These are phyloP conservation scores for Aspergillus conjunctus DNA, from an alignment of 495 filamentous ascomycete genomes.

Conservation along the genomic window DNA sequence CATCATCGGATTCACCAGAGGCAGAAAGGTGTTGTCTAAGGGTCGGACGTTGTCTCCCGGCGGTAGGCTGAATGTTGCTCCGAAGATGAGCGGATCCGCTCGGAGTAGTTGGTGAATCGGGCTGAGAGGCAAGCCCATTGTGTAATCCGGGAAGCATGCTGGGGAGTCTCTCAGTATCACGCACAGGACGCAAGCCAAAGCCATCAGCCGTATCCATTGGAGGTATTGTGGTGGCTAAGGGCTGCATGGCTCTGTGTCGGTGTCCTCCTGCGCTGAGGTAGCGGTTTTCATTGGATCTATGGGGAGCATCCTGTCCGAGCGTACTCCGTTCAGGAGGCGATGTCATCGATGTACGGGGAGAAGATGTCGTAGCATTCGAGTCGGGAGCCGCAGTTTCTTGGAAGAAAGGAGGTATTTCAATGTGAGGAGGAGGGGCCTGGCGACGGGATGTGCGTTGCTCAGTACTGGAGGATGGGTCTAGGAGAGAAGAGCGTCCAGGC, in stretches of 20 bases:
- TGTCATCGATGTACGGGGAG: constrained; percentile 67
- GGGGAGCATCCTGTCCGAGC: constrained; percentile 56
- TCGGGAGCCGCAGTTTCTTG: constrained; percentile 52
- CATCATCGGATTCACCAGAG: constrained; percentile 84
- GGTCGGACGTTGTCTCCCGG: constrained; percentile 65
- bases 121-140: constrained; percentile 77
- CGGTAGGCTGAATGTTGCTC: constrained; percentile 44
- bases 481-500: constrained; percentile 35
- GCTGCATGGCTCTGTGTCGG: constrained; percentile 62
- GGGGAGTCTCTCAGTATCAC: constrained; percentile 82
- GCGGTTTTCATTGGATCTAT: constrained; percentile 61
- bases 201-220: constrained; percentile 74
- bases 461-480: constrained; percentile 41
- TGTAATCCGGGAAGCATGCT: constrained; percentile 79
- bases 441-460: constrained; percentile 59
- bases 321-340: constrained; percentile 75
- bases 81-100: constrained; percentile 63
- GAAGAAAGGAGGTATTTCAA: constrained; percentile 69
- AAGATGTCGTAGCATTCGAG: constrained; percentile 59
- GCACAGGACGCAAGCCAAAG: constrained; percentile 76
- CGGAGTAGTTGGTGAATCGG: constrained; percentile 91
- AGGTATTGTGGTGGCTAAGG: constrained; percentile 67
- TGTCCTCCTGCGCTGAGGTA: constrained; percentile 42
- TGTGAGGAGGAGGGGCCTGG: constrained; percentile 69
- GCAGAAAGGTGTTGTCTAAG: constrained; percentile 87